Evolutionary conservation across 805 yeast genomes (phyloP).

Genomic region (Clavispora fructus): DNA sequence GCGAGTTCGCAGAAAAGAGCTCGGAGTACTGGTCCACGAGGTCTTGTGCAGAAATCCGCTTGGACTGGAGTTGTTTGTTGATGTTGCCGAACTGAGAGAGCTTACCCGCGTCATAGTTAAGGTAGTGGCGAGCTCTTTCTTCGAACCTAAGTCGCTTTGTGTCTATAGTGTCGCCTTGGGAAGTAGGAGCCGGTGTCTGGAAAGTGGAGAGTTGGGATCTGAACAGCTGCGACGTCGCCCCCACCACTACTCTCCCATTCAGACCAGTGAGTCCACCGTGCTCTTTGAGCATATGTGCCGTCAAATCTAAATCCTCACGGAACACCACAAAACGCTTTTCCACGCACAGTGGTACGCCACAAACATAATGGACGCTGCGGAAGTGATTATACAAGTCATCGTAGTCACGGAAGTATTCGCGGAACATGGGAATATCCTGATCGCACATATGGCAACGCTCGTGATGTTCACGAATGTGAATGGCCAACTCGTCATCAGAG

Average conservation of each 20-base stretch:
- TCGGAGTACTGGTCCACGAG: slow-evolving; percentile 41
- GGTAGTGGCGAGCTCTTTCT: slow-evolving; percentile 79
- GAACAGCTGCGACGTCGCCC: slow-evolving; percentile 35
- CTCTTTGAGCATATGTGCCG: slow-evolving; percentile 80
- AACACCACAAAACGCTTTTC: slow-evolving; percentile 92
- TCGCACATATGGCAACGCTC: slow-evolving; percentile 91
- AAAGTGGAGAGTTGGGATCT: slow-evolving; percentile 65
- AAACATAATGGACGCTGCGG: slow-evolving; percentile 63
- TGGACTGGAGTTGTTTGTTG: slow-evolving; percentile 44
- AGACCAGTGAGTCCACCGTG: slow-evolving; percentile 60
- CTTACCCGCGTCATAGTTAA: slow-evolving; percentile 46
- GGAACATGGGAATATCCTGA: slow-evolving; percentile 53
- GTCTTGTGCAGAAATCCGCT: slow-evolving; percentile 43
- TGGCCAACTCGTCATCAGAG: slow-evolving; percentile 78
- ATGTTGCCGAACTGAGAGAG: slow-evolving; percentile 45
- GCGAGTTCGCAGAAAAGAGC: slow-evolving; percentile 39
- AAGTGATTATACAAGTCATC: slow-evolving; percentile 74
- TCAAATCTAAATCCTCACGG: slow-evolving; percentile 75
- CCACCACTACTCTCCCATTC: slow-evolving; percentile 36
- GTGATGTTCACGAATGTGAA: slow-evolving; percentile 79
- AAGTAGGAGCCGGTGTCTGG: slow-evolving; percentile 14
- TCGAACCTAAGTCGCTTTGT: slow-evolving; percentile 61
- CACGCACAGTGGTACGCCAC: slow-evolving; percentile 71
- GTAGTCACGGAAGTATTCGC: slow-evolving; percentile 68
- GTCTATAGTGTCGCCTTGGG: slow-evolving; percentile 36